Conservation (phyloP, 805 yeast species). For the Metschnikowia corniflorae region DNA sequence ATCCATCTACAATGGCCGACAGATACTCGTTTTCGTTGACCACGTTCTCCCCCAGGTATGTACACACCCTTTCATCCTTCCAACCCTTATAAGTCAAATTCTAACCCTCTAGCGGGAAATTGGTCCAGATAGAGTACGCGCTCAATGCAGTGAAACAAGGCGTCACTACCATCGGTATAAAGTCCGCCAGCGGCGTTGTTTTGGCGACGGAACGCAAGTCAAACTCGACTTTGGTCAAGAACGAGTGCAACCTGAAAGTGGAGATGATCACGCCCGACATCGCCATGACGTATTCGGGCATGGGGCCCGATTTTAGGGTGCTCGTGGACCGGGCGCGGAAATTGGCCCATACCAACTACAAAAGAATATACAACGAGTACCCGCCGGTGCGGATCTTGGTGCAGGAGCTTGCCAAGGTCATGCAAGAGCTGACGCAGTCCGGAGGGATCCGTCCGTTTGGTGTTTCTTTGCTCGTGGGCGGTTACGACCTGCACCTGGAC, state of each 20-base stretch:
- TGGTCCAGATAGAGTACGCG: conserved; percentile 97
- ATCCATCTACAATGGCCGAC: conserved; percentile 70
- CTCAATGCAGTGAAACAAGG: conserved; percentile 97
- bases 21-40: conserved; percentile 96
- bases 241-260: conserved; percentile 73
- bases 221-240: conserved; percentile 69
- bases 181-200: conserved; percentile 92
- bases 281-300: conserved; percentile 95
- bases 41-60: conserved; percentile 93
- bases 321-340: conserved; percentile 91
- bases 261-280: conserved; percentile 88
- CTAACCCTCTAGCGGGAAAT: conserved; percentile 72
- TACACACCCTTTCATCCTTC: conserved; percentile 15
- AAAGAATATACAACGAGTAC: conserved; percentile 90
- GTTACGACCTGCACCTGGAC: conserved; percentile 75
- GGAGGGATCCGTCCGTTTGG: conserved; percentile 99
- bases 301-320: conserved; percentile 98
- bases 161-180: conserved; percentile 91
- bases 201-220: conserved; percentile 95
- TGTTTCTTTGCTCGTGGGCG: conserved; percentile 90
- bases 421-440: conserved; percentile 98
- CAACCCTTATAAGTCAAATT: conserved; percentile 1
- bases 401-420: conserved; percentile 89
- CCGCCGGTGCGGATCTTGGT: conserved; percentile 95
- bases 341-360: conserved; percentile 87